Evolutionary conservation across 495 filamentous ascomycete genomes (phyloP).

Genomic region (Daldinia caldariorum): DNA sequence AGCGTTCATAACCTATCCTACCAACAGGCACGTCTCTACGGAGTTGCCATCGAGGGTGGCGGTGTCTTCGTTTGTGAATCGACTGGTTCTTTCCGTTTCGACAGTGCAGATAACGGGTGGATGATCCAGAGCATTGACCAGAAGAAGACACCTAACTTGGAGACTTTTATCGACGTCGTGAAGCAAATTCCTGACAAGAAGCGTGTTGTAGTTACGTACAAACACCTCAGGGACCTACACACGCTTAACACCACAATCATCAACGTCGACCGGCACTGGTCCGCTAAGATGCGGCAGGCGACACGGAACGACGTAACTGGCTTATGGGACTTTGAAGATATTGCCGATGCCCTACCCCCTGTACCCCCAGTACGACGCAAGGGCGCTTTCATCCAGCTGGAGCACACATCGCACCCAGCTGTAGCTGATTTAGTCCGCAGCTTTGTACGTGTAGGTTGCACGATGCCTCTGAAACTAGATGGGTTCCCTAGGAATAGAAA

Average conservation of each 20-base stretch:
- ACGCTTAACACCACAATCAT: conserved; percentile 92
- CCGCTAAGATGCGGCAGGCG: conserved; percentile 90
- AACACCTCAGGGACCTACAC: conserved; percentile 93
- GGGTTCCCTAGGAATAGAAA: conserved; percentile 93
- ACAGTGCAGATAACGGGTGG: conserved; percentile 91
- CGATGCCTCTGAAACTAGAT: conserved; percentile 94
- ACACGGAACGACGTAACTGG: conserved; percentile 91
- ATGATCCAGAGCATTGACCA: conserved; percentile 89
- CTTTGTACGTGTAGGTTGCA: conserved; percentile 91
- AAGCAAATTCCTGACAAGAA: conserved; percentile 88
- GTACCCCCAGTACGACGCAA: conserved; percentile 73
- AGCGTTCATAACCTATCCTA: conserved; percentile 97
- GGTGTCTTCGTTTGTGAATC: conserved; percentile 93
- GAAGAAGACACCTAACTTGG: conserved; percentile 83
- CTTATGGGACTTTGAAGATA: conserved; percentile 92
- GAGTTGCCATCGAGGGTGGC: conserved; percentile 81
- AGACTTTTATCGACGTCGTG: conserved; percentile 92
- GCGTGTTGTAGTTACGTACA: conserved; percentile 91
- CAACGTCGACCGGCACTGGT: conserved; percentile 94
- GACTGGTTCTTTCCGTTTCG: conserved; percentile 92
- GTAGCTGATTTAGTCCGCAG: conserved; percentile 91
- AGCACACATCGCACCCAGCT: conserved; percentile 87
- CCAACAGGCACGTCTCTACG: conserved; percentile 92
- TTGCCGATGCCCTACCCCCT: conserved; percentile 81
- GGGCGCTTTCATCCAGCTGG: conserved; percentile 89